Percentiles rank a stretch among this genome's conserved stretches.
phyloP scores from a whole-genome alignment of 345 rosid species.

The Camelina neglecta region DNA sequence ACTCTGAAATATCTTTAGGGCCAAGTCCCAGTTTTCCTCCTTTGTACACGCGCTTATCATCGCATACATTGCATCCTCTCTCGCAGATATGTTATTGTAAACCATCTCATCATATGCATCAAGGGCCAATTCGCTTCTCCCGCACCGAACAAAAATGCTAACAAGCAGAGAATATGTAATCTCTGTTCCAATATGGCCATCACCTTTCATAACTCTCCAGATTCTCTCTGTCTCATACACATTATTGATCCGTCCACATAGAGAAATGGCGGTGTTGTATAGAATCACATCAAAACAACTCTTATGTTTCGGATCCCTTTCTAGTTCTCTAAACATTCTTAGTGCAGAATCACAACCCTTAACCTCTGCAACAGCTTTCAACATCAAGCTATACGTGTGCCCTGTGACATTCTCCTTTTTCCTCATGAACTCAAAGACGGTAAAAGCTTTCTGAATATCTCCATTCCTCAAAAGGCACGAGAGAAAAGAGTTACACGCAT shows the following conservation, averaged over 20 bases:
- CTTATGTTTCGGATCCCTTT: conserved; percentile 45
- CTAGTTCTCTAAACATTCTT: conserved; percentile 56
- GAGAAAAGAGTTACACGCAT: conserved; percentile 76
- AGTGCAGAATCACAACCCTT: conserved; percentile 65
- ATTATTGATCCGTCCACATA: conserved; percentile 62
- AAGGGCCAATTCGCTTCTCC: conserved; percentile 65
- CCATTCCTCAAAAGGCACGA: conserved; percentile 68
- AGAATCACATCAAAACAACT: conserved; percentile 62
- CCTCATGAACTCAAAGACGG: conserved; percentile 62
- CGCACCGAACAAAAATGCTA: conserved; percentile 71
- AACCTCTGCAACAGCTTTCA: conserved; percentile 64
- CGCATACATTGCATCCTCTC: conserved; percentile 63
- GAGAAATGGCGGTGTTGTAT: conserved; percentile 74
- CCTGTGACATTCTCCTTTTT: conserved; percentile 53
- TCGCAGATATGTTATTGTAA: conserved; percentile 50
- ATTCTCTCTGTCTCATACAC: conserved; percentile 63
- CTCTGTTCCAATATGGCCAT: conserved; percentile 62
- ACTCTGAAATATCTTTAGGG: conserved; percentile 54
- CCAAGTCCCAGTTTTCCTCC: conserved; percentile 67
- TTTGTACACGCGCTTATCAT: conserved; percentile 62
- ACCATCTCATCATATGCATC: conserved; percentile 79
- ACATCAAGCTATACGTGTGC: conserved; percentile 69
- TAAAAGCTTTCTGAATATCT: conserved; percentile 50
- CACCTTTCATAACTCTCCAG: conserved; percentile 65
- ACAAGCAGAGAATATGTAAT: conserved; percentile 67